A percentile compares a stretch with the other conserved stretches of the same genome.
Evolutionary conservation across 2,329 filamentous ascomycete genomes (phyloP).

Genomic region (Xylariaceae sp.): DNA sequence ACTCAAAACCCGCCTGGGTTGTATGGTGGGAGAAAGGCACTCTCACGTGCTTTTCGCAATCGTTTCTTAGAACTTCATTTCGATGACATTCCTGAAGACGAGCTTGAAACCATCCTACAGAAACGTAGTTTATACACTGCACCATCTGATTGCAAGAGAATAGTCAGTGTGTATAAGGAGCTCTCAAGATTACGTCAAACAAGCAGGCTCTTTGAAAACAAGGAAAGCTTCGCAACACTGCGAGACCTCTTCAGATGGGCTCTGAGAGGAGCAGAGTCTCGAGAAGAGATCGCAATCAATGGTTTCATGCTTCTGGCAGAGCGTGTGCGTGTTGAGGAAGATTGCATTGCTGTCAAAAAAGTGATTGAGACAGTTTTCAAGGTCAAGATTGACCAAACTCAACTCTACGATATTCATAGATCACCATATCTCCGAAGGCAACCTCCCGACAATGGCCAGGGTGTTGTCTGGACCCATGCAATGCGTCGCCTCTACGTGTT

Average conservation of each 20-base stretch:
- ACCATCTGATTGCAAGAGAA: slow-evolving; percentile 86
- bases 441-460: slow-evolving; percentile 54
- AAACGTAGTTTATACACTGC: slow-evolving; percentile 84
- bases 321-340: slow-evolving; percentile 87
- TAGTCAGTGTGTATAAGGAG: slow-evolving; percentile 92
- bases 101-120: slow-evolving; percentile 88
- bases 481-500: slow-evolving; percentile 92
- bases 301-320: slow-evolving; percentile 97
- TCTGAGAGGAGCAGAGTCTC: slow-evolving; percentile 77
- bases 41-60: slow-evolving; percentile 95
- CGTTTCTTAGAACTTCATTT: slow-evolving; percentile 96
- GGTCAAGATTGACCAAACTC: slow-evolving; percentile 73
- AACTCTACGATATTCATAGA: slow-evolving; percentile 68
- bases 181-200: slow-evolving; percentile 88
- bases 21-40: slow-evolving; percentile 90
- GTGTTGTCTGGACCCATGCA: slow-evolving; percentile 90
- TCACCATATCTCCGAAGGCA: slow-evolving; percentile 59
- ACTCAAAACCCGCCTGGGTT: slow-evolving; percentile 96
- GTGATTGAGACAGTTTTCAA: slow-evolving; percentile 92
- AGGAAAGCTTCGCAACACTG: slow-evolving; percentile 94
- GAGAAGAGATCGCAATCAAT: slow-evolving; percentile 86
- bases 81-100: slow-evolving; percentile 94
- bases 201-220: slow-evolving; percentile 90
- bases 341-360: slow-evolving; percentile 79
- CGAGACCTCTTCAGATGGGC: slow-evolving; percentile 97